A percentile compares a stretch with the other conserved stretches of the same genome.
These are phyloP conservation scores for Termitomyces eurrhizus DNA, from an alignment of 768 basidiomycete genomes.

Conservation along the genomic window DNA sequence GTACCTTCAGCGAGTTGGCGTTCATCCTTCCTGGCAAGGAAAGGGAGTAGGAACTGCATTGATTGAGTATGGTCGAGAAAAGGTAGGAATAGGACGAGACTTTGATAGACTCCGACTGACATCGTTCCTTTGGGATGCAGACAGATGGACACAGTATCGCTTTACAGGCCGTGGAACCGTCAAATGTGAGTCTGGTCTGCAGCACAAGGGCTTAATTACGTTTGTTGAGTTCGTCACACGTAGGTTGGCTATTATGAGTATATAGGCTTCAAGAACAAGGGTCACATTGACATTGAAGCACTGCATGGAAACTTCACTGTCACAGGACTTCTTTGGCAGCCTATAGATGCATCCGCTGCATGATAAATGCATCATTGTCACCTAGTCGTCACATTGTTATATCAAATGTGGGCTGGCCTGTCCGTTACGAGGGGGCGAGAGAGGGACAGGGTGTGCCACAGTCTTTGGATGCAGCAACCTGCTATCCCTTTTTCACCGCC, in stretches of 20 bases:
- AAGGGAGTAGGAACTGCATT: conserved; percentile 11
- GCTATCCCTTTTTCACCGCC: no score
- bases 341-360: not conserved
- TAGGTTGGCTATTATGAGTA: conserved; percentile 11
- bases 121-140: not conserved
- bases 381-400: no score
- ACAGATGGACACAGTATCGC: conserved; percentile 4
- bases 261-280: conserved; percentile 7
- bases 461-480: no score
- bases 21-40: conserved; percentile 11
- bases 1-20: conserved; percentile 9
- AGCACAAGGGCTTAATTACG: not conserved
- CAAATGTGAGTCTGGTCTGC: conserved; percentile 2
- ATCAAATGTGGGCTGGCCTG: no score
- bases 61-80: conserved; percentile 7
- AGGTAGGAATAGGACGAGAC: not conserved
- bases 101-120: not conserved
- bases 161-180: conserved; percentile 4
- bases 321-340: conserved; percentile 5
- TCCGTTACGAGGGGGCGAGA: no score
- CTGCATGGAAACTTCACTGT: conserved; percentile 10
- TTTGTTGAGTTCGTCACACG: not conserved
- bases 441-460: no score
- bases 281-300: conserved; percentile 4
- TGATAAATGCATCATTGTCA: no score